These are phyloP conservation scores for Colletotrichum tamarilloi DNA, from an alignment of 2,329 filamentous ascomycete genomes.

Conservation along the genomic window DNA sequence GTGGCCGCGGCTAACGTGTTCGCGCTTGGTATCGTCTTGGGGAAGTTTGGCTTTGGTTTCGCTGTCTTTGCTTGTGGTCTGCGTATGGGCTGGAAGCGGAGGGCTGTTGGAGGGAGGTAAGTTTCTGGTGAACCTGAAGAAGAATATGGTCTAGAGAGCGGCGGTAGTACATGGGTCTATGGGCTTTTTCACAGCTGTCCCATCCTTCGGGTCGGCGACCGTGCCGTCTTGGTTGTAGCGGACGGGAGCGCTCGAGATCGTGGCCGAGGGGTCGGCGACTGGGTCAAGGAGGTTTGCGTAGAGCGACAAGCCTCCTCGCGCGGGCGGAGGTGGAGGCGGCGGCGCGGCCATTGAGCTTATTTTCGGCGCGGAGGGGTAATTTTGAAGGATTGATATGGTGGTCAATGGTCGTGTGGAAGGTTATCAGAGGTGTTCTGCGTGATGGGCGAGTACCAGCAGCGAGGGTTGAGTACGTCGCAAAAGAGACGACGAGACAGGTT, in stretches of 20 bases:
- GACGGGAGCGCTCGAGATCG: conserved; percentile 82
- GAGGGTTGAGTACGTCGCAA: not conserved
- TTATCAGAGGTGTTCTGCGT: not conserved
- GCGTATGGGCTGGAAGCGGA: conserved; percentile 89
- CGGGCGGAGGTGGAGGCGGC: conserved; percentile 52
- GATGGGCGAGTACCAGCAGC: not conserved
- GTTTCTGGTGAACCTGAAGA: conserved; percentile 42
- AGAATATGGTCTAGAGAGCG: not conserved
- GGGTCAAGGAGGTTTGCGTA: conserved; percentile 87
- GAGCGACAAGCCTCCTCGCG: conserved; percentile 72
- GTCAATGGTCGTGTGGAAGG: not conserved
- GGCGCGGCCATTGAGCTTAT: conserved; percentile 43
- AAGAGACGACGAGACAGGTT: not conserved
- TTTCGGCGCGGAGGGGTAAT: not conserved
- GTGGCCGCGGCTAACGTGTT: conserved; percentile 44
- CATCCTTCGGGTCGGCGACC: conserved; percentile 58
- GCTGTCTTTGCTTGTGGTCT: conserved; percentile 72
- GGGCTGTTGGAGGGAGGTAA: conserved; percentile 54
- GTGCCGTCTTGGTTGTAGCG: conserved; percentile 71
- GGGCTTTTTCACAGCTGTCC: conserved; percentile 68
- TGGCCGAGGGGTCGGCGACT: conserved; percentile 59
- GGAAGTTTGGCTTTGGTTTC: conserved; percentile 71
- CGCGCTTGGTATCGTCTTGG: conserved; percentile 53
- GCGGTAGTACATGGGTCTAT: conserved; percentile 52
- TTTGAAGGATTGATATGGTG: too few relatives aligned